A percentile compares a stretch with the other conserved stretches of the same genome.
These are phyloP conservation scores for Spathaspora sp. DNA, from an alignment of 1,139 yeast species.

Conservation along the genomic window DNA sequence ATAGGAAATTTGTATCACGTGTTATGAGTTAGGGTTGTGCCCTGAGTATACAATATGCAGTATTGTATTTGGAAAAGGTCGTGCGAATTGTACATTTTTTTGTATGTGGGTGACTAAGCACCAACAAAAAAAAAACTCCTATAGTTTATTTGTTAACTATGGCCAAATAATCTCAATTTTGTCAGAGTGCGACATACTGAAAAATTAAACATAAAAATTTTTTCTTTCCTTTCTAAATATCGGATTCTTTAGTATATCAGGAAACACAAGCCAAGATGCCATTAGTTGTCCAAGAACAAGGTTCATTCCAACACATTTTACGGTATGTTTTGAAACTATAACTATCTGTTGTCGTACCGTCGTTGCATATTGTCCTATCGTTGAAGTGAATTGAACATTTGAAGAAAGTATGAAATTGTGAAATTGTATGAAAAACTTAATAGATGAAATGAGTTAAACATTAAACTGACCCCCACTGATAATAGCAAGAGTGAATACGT, in stretches of 20 bases:
- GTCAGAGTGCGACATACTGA: constrained; percentile 4
- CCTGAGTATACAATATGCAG: constrained; percentile 14
- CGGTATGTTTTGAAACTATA: constrained; percentile 64
- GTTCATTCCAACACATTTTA: constrained; percentile 99
- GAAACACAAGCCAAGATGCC: constrained; percentile 59
- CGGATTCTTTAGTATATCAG: constrained; percentile 2
- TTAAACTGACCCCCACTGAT: background rate
- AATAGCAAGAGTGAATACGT: no score
- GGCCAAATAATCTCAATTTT: background rate
- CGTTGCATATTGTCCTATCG: background rate
- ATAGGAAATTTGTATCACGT: constrained; percentile 8
- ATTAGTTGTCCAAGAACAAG: constrained; percentile 98
- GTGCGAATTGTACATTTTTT: background rate
- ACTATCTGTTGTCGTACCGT: background rate
- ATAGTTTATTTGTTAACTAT: background rate
- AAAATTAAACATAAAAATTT: constrained; percentile 5
- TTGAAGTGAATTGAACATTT: background rate
- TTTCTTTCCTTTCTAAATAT: constrained; percentile 3
- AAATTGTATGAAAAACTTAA: background rate
- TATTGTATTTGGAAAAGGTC: background rate
- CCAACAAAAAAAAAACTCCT: constrained; percentile 2
- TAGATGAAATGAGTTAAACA: background rate
- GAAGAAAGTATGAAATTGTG: background rate
- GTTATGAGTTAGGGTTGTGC: constrained; percentile 16
- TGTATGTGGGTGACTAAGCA: background rate